Conservation (phyloP, 495 filamentous ascomycete species). For the Lasiosphaeriaceae sp. region DNA sequence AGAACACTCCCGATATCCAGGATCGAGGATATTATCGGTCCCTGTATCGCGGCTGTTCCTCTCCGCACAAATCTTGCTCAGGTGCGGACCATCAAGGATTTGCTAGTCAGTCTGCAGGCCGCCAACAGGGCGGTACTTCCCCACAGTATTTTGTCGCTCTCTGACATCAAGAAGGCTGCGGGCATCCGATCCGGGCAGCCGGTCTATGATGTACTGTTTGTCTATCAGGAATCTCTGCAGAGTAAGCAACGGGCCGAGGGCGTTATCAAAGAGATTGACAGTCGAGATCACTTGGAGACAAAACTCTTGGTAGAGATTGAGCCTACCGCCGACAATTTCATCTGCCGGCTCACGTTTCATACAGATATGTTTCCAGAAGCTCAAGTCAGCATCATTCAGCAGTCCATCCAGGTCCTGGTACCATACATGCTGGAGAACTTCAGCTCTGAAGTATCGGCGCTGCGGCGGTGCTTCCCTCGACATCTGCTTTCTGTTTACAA, state of each 20-base stretch:
- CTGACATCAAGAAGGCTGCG: slow-evolving; percentile 59
- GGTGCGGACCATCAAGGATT: slow-evolving; percentile 47
- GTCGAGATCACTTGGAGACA: slow-evolving; percentile 67
- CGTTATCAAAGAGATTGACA: slow-evolving; percentile 44
- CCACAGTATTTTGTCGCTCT: slow-evolving; percentile 55
- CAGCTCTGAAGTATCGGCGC: slow-evolving; percentile 23
- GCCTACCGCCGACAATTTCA: slow-evolving; percentile 50
- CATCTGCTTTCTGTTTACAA: slow-evolving; percentile 50
- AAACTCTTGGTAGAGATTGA: slow-evolving; percentile 68
- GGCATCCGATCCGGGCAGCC: slow-evolving; percentile 41
- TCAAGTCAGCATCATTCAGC: slow-evolving; percentile 44
- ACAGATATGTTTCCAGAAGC: slow-evolving; percentile 37
- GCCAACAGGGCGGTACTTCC: slow-evolving; percentile 57
- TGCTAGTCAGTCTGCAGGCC: slow-evolving; percentile 57
- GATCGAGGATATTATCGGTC: slow-evolving; percentile 69
- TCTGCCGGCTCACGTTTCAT: slow-evolving; percentile 53
- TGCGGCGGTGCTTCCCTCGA: slow-evolving; percentile 30
- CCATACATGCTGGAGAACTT: slow-evolving; percentile 37
- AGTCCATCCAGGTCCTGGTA: slow-evolving; percentile 34
- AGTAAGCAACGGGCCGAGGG: slow-evolving; percentile 11
- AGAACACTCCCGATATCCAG: slow-evolving; percentile 60
- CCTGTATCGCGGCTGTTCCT: slow-evolving; percentile 66
- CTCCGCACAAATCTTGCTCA: slow-evolving; percentile 52
- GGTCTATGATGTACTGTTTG: slow-evolving; percentile 68
- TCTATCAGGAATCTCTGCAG: slow-evolving; percentile 70